phyloP scores from a whole-genome alignment of 2,329 filamentous ascomycete species.

The Albifimbria verrucaria region DNA sequence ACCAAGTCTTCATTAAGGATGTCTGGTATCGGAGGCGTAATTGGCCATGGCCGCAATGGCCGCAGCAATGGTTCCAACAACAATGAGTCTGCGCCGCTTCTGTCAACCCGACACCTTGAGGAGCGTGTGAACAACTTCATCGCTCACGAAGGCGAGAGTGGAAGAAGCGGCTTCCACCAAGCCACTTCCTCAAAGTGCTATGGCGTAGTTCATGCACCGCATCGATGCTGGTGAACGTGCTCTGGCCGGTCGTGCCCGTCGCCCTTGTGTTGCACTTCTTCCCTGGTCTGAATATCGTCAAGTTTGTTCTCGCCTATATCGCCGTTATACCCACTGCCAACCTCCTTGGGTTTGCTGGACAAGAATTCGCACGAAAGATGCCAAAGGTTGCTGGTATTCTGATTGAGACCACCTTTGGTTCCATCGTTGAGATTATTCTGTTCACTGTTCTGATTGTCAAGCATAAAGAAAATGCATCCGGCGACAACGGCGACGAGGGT shows the following conservation, averaged over 20 bases:
- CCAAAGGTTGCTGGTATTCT: slow-evolving; percentile 56
- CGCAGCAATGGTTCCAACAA: background rate
- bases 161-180: slow-evolving; percentile 38
- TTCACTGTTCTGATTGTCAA: slow-evolving; percentile 59
- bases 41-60: background rate
- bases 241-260: slow-evolving; percentile 46
- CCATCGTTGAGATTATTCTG: slow-evolving; percentile 65
- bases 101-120: slow-evolving; percentile 17
- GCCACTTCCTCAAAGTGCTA: slow-evolving; percentile 39
- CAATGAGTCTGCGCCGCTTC: slow-evolving; percentile 23
- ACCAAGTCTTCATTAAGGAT: no score
- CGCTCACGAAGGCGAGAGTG: slow-evolving; percentile 40
- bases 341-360: slow-evolving; percentile 41
- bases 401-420: slow-evolving; percentile 52
- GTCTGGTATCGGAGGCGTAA: background rate
- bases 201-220: slow-evolving; percentile 40
- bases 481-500: slow-evolving; percentile 25
- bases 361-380: slow-evolving; percentile 63
- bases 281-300: slow-evolving; percentile 33
- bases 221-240: slow-evolving; percentile 42
- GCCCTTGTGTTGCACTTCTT: slow-evolving; percentile 39
- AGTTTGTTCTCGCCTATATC: slow-evolving; percentile 44
- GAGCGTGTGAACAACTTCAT: slow-evolving; percentile 6
- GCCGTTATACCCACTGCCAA: slow-evolving; percentile 49
- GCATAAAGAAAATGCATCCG: slow-evolving; percentile 12